These are phyloP conservation scores for Limonium bicolor DNA, from an alignment of 148 eudicot genomes.

Conservation along the genomic window DNA sequence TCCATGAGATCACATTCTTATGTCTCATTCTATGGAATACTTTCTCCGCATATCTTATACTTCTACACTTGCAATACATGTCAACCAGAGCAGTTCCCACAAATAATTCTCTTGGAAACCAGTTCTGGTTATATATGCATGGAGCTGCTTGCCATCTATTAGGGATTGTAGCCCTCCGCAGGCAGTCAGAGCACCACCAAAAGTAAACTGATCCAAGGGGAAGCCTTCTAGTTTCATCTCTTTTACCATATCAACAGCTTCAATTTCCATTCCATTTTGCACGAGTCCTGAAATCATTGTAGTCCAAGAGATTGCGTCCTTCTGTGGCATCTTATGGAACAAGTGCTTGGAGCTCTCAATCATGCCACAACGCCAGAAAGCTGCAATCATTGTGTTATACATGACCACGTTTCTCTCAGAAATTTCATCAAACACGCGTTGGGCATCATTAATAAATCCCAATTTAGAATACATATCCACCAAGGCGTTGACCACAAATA, in stretches of 20 bases:
- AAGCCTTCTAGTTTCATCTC: constrained; percentile 45
- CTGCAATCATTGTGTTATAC: constrained; percentile 70
- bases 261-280: constrained; percentile 41
- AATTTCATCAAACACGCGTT: constrained; percentile 46
- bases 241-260: constrained; percentile 42
- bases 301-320: constrained; percentile 82
- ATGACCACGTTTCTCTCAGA: constrained; percentile 73
- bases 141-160: constrained; percentile 69
- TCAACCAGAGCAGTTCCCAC: constrained; percentile 87
- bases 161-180: constrained; percentile 51
- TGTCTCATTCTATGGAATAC: constrained; percentile 41
- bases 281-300: constrained; percentile 61
- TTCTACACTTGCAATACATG: constrained; percentile 70
- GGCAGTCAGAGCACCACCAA: constrained; percentile 73
- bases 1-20: constrained; percentile 79
- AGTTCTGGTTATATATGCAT: constrained; percentile 42
- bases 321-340: constrained; percentile 40
- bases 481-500: constrained; percentile 74
- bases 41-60: constrained; percentile 40
- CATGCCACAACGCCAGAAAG: constrained; percentile 52
- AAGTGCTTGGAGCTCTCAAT: constrained; percentile 36
- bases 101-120: constrained; percentile 39
- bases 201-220: constrained; percentile 60
- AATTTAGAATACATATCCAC: constrained; percentile 80
- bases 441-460: constrained; percentile 33